Base-by-base conservation (phyloP, 2,329 filamentous ascomycete species). In the Neofusicoccum sp. region DNA sequence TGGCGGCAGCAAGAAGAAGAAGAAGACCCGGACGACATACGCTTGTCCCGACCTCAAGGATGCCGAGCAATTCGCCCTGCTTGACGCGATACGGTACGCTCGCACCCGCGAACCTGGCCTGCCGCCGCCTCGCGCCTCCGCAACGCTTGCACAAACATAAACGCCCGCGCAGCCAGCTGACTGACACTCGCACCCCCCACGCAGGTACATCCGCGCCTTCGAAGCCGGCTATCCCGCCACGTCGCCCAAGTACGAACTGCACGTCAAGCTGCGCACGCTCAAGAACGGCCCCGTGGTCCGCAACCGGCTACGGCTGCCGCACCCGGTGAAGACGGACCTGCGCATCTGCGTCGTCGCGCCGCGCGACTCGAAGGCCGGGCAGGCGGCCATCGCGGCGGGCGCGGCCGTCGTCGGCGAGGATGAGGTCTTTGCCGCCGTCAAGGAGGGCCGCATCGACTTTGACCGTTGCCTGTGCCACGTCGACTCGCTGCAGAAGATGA, bases 281-380 rank as follows among this genome's bases (percentile, higher is more conserved):
- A 93, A 93, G 74, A 93, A 92, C 75, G 92, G 93, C 0, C 89
- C 93, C 16, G 86, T 95, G 7, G 83, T 99, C 66, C 90, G 93
- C 65, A 96, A 90, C 78, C 90, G 91, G 72, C 83, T 99, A 71
- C 88, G 89, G 43, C 87, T 99, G 16, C 95, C 95, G 0, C 89
- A 96, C 75, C 89, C 93, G 4, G 90, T 98, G 66, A 90, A 91
- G 74, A 96, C 90, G 64, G 91, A 96, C 74, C 83, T 92, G 56
- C 87, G 88, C 64, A 92, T 99, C 70, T 95, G 89, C 71, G 95
- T 98, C 60, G 90, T 99, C 67, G 93, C 89, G 73, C 87, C 90
- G n/a, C 89, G 93, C 60, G 88, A 87, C 65, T 92, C 89, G 65
- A 83, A 86, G 64, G 83, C 86, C 54, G 91, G 88, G 57, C 82